A percentile compares a stretch with the other conserved stretches of the same genome.
Conservation (phyloP, 1,284 basidiomycete genomes). For the Malassezia caprae region DNA sequence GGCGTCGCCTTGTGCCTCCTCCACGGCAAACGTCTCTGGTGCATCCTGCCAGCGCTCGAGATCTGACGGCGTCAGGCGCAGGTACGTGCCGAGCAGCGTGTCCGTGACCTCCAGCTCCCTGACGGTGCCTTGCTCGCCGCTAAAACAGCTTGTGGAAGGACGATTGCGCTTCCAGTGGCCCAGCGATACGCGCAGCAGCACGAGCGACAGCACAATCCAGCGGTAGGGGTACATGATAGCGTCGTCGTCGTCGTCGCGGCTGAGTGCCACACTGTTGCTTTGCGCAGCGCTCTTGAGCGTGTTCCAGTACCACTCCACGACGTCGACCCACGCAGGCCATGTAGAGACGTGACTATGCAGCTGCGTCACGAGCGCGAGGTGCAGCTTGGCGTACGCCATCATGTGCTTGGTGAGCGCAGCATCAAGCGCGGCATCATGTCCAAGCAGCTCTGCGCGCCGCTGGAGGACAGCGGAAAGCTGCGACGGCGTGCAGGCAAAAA, state of each 20-base stretch:
- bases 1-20: constrained; percentile 33
- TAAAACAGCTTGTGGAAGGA: constrained; percentile 23
- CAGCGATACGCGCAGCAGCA: constrained; percentile 32
- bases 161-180: constrained; percentile 32
- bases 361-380: constrained; percentile 32
- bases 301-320: constrained; percentile 43
- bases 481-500: constrained; percentile 37
- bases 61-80: constrained; percentile 35
- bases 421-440: background rate
- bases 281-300: constrained; percentile 19
- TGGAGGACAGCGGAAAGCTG: constrained; percentile 26
- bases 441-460: constrained; percentile 11
- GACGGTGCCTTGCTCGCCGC: constrained; percentile 18
- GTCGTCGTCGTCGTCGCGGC: constrained; percentile 20
- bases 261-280: constrained; percentile 20
- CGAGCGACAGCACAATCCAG: constrained; percentile 40
- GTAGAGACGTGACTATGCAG: constrained; percentile 36
- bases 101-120: constrained; percentile 33
- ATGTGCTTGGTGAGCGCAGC: constrained; percentile 40
- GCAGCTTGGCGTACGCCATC: constrained; percentile 40
- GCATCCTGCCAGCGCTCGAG: constrained; percentile 36
- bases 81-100: constrained; percentile 30
- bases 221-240: constrained; percentile 31
- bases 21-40: constrained; percentile 38
- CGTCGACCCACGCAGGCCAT: constrained; percentile 44